phyloP scores from a whole-genome alignment of 2,329 filamentous ascomycete species.

The Colletotrichum sp. region DNA sequence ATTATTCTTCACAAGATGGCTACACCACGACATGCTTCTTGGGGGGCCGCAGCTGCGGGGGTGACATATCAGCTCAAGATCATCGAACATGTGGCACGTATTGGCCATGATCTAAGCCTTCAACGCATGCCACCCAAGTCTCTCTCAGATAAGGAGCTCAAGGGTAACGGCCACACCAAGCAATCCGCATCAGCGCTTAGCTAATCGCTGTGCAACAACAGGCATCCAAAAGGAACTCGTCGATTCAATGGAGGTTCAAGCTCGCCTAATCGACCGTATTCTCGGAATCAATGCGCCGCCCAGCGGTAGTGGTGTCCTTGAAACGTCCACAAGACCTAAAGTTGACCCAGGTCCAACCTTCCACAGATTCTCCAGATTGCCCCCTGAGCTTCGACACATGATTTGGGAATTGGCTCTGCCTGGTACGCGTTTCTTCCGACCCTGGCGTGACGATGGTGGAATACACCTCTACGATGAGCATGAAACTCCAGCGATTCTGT shows the following conservation, averaged over 20 bases:
- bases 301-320: too few relatives aligned
- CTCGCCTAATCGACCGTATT: too few relatives aligned
- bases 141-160: background rate
- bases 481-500: background rate
- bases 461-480: background rate
- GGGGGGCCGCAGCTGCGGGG: too few relatives aligned
- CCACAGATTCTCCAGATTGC: background rate
- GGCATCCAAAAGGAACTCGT: background rate
- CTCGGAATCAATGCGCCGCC: too few relatives aligned
- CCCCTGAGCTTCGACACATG: background rate
- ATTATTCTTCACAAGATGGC: background rate
- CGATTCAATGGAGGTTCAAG: background rate
- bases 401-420: background rate
- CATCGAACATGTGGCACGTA: background rate
- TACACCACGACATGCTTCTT: background rate
- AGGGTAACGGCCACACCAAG: background rate
- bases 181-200: background rate
- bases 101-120: too few relatives aligned
- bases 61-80: background rate
- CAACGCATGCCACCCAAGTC: too few relatives aligned
- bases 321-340: background rate
- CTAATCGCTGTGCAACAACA: background rate
- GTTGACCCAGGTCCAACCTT: background rate
- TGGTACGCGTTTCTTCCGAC: background rate
- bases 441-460: background rate